Base-by-base conservation (phyloP, 2,329 filamentous ascomycete genomes). In the Sporothrix protearum region DNA sequence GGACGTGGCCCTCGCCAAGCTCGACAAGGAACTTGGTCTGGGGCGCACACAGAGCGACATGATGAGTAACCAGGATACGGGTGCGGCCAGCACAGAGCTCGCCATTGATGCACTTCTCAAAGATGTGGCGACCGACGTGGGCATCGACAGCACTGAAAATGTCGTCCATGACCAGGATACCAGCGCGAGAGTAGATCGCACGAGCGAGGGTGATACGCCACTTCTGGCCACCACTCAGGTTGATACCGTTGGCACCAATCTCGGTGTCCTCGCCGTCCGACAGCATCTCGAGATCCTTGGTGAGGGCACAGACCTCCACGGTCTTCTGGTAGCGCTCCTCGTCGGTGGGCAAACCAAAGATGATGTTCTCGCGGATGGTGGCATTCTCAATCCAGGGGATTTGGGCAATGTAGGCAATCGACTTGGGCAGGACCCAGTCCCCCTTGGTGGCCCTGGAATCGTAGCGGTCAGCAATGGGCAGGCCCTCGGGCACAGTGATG, bases 381-480 rank as follows among this genome's bases (percentile, higher is more conserved):
- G 90, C 91, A 76, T 94, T 95, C 77, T 95, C 92, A 66, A 96
- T 92, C 92, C 92, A 96, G 0, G 92, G 92, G 8, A 91, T 93
- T 77, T 94, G 92, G 0, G 90, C 88, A 45, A 94, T 91, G 75
- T 90, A 95, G 0, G 92, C 92, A 64, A 94, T 85, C 1, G 90
- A 86, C 2, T 86, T 85, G 8, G 89, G 85, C 19, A 93, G 85
- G 59, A 91, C 88, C 92, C 92, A 94, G 75, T 92, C 86, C 42
- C 80, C 83, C 61, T 78, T 82, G 64, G 87, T 90, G 1, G 91
- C 91, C 73, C 88, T 86, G 69, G 81, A 78, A 75, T 92, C 90
- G 73, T 86, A 85, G 49, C 90, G 85, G 36, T 91, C 85, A 4
- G 82, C 77, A 0, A 86, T 80, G 0, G 82, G 74, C 0, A 86